Base-by-base conservation (phyloP, 2,329 filamentous ascomycete species). In the Cladosporium velox region DNA sequence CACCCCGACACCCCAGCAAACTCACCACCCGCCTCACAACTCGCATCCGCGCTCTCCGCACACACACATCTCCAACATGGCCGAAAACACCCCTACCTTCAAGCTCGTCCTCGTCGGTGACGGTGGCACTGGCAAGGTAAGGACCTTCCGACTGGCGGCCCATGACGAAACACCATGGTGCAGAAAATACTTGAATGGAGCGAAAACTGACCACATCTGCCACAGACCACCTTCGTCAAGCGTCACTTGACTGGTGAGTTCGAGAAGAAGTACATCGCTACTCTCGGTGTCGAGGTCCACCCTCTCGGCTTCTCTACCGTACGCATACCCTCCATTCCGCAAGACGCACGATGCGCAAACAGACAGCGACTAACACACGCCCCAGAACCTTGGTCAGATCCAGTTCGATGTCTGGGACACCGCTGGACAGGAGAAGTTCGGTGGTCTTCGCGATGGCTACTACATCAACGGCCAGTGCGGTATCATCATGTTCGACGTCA, bases 401-500 rank as follows among this genome's bases (percentile, higher is more conserved):
- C 92, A 96, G 86, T 99, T 99, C 86, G 94, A 99, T 81, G 95
- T 98, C 75, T 99, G 94, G 94, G 94, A 99, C 82, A 99, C 94
- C 71, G 94, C 94, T 76, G 94, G 94, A 76, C 94, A 99, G 85
- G 94, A 99, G 88, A 99, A 98, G 89, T 99, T 99, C 74, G 94
- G 94, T 83, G 94, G 94, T 87, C 92, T 99, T 78, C 92, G 94
- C 86, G 94, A 99, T 84, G 94, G 94, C 75, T 99, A 99, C 90
- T 99, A 99, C 87, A 99, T 99, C 88, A 97, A 97, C 86, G 94
- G 94, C 78, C 94, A 98, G 85, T 98, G 94, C 83, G 94, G 95
- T 85, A 97, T 99, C 87, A 98, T 99, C 90, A 99, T 99, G 94
- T 99, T 99, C 83, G 94, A 99, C 83, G 94, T 99, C 73, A 98